A percentile compares a stretch with the other conserved stretches of the same genome.
Evolutionary conservation across 495 filamentous ascomycete species (phyloP).

Genomic region (Neurospora tetraspora): DNA sequence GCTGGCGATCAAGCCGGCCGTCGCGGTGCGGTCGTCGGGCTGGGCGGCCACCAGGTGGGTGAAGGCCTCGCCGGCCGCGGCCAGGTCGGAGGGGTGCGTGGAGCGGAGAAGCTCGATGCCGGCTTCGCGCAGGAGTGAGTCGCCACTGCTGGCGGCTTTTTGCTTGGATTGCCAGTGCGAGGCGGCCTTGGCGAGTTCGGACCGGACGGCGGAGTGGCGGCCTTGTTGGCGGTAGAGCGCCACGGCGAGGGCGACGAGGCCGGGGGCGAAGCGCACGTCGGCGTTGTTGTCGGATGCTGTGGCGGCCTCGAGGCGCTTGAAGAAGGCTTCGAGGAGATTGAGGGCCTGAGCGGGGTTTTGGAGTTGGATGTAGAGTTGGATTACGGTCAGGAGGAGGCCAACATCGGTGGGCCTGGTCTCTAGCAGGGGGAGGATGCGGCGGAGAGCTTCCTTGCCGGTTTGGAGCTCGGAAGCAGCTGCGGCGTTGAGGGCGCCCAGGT

Average conservation of each 20-base stretch:
- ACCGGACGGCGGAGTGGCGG: slow-evolving; percentile 61
- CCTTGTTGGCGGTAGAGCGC: slow-evolving; percentile 71
- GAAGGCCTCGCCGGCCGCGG: slow-evolving; percentile 66
- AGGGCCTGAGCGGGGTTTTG: slow-evolving; percentile 72
- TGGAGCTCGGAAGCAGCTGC: slow-evolving; percentile 60
- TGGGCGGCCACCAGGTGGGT: slow-evolving; percentile 51
- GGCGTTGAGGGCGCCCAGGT: slow-evolving; percentile 67
- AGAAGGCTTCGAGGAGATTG: slow-evolving; percentile 60
- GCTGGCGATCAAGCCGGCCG: slow-evolving; percentile 77
- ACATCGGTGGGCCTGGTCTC: slow-evolving; percentile 72
- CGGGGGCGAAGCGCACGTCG: slow-evolving; percentile 73
- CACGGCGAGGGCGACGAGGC: slow-evolving; percentile 72
- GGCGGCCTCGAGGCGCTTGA: slow-evolving; percentile 61
- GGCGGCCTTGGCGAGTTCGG: slow-evolving; percentile 70
- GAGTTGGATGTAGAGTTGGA: slow-evolving; percentile 70
- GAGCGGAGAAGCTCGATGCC: slow-evolving; percentile 72
- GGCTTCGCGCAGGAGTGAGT: slow-evolving; percentile 64
- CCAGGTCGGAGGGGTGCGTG: slow-evolving; percentile 51
- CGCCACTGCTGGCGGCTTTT: slow-evolving; percentile 32
- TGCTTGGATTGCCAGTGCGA: slow-evolving; percentile 58
- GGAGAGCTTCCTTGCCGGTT: slow-evolving; percentile 59
- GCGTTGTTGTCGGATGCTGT: slow-evolving; percentile 43
- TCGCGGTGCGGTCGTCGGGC: slow-evolving; percentile 51
- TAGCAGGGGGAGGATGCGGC: slow-evolving; percentile 61
- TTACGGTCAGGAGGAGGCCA: slow-evolving; percentile 70